A percentile compares a stretch with the other conserved stretches of the same genome.
phyloP scores from a whole-genome alignment of 371 early-diverging fungal genomes.

The Encephalitozoon cuniculi region DNA sequence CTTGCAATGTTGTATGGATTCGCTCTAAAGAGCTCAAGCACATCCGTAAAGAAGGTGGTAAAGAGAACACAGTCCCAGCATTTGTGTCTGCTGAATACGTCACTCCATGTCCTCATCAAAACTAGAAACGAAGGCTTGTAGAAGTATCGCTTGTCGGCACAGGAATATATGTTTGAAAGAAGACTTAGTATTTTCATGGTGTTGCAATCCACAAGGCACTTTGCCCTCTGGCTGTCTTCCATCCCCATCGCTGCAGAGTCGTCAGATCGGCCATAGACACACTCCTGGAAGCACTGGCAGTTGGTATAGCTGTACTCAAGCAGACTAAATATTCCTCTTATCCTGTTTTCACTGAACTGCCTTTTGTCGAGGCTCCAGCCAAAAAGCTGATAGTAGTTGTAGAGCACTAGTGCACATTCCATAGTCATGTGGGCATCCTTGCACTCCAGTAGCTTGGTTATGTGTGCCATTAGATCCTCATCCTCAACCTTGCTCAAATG shows the following conservation, averaged over 20 bases:
- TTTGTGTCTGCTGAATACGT: background rate
- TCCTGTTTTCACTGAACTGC: constrained; percentile 17
- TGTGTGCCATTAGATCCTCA: background rate
- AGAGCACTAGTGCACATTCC: background rate
- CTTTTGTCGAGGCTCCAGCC: background rate
- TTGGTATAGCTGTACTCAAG: constrained; percentile 35
- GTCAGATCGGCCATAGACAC: background rate
- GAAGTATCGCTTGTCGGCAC: background rate
- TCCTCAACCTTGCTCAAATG: background rate
- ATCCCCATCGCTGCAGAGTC: background rate
- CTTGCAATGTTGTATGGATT: constrained; percentile 10
- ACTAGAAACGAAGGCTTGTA: constrained; percentile 46
- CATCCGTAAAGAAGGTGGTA: background rate
- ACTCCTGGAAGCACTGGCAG: constrained; percentile 9
- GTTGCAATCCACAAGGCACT: constrained; percentile 12
- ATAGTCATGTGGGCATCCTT: background rate
- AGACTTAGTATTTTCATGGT: constrained; percentile 7
- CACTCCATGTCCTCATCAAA: background rate
- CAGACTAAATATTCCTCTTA: constrained; percentile 33
- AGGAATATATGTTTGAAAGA: constrained; percentile 9
- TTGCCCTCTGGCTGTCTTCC: background rate
- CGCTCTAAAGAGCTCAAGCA: background rate
- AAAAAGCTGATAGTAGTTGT: background rate
- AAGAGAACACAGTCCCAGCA: constrained; percentile 6
- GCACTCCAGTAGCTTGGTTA: constrained; percentile 1